Evolutionary conservation across 2,329 filamentous ascomycete species (phyloP).

Genomic region (Neonectria hederae): DNA sequence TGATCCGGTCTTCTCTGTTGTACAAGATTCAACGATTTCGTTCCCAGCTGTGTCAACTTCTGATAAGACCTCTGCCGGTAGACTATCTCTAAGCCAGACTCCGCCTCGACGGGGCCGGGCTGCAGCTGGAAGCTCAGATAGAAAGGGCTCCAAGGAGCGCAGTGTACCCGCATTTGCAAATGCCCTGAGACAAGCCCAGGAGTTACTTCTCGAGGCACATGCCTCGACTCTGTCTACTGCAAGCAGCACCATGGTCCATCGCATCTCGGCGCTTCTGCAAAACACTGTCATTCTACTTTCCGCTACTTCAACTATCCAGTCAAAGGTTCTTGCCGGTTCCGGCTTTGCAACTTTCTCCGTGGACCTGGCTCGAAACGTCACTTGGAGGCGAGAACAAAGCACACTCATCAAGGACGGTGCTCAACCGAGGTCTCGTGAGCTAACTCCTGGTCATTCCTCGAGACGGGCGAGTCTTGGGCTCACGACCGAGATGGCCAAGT

Average conservation of each 20-base stretch:
- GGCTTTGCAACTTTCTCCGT: conserved; percentile 70
- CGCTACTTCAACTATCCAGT: conserved; percentile 62
- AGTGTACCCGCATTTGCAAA: conserved; percentile 60
- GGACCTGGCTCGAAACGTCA: conserved; percentile 76
- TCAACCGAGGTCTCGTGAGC: conserved; percentile 11
- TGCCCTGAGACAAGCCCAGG: conserved; percentile 71
- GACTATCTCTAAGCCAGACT: conserved; percentile 48
- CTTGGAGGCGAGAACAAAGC: conserved; percentile 71
- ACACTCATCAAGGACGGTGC: conserved; percentile 54
- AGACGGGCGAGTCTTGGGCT: conserved; percentile 57
- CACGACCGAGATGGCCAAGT: conserved; percentile 65
- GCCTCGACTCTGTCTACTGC: conserved; percentile 61
- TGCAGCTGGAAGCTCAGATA: conserved; percentile 28
- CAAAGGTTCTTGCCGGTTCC: conserved; percentile 58
- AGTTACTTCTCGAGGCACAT: conserved; percentile 72
- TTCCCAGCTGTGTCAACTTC: conserved; percentile 73
- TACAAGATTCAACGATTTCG: conserved; percentile 92
- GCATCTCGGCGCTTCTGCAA: conserved; percentile 70
- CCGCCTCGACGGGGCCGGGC: conserved; percentile 47
- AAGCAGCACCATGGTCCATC: conserved; percentile 69
- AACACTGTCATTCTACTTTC: conserved; percentile 73
- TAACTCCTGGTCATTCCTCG: conserved; percentile 20
- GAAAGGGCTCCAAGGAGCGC: conserved; percentile 45
- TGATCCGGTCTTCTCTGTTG: conserved; percentile 86
- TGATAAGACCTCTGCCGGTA: conserved; percentile 52